These are phyloP conservation scores for Elaphomyces granulatus DNA, from an alignment of 495 filamentous ascomycete genomes.

Conservation along the genomic window DNA sequence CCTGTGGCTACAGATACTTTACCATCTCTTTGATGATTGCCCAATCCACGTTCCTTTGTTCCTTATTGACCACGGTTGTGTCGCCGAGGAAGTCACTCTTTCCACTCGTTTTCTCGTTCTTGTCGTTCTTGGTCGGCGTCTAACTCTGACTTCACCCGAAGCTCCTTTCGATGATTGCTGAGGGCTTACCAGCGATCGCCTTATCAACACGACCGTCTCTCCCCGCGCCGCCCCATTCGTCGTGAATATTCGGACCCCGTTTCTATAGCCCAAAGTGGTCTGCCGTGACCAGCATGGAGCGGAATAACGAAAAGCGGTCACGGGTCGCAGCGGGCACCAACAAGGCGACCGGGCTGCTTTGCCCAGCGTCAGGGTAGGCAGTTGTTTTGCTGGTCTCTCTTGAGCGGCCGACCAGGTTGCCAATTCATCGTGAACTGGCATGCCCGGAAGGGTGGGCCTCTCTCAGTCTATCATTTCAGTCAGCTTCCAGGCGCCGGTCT, in stretches of 20 bases:
- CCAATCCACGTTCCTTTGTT: constrained; percentile 95
- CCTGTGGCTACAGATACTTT: constrained; percentile 92
- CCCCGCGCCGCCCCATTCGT: constrained; percentile 6
- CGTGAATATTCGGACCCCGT: constrained; percentile 21
- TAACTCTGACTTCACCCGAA: constrained; percentile 12
- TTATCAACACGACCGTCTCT: no score
- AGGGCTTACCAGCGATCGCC: no score
- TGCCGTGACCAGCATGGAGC: constrained; percentile 16
- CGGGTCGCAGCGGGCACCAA: constrained; percentile 22
- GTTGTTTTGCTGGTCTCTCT: no score
- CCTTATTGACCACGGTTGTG: constrained; percentile 46
- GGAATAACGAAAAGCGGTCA: constrained; percentile 19
- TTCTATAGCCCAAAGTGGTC: constrained; percentile 10
- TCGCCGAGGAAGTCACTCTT: constrained; percentile 43
- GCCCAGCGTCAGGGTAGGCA: constrained; percentile 35
- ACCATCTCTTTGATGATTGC: constrained; percentile 97
- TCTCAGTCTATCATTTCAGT: no score
- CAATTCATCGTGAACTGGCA: no score
- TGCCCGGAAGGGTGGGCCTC: no score
- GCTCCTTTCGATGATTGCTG: constrained; percentile 11
- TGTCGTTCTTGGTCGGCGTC: constrained; percentile 7
- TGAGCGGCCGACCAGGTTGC: no score
- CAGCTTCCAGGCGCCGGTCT: no score
- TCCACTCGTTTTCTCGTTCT: not conserved
- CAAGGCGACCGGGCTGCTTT: constrained; percentile 30